Evolutionary conservation across 306 rosid species (phyloP), one percentile per base, ranked within the genome.

Genomic region (Elaeagnus macrophylla): DNA sequence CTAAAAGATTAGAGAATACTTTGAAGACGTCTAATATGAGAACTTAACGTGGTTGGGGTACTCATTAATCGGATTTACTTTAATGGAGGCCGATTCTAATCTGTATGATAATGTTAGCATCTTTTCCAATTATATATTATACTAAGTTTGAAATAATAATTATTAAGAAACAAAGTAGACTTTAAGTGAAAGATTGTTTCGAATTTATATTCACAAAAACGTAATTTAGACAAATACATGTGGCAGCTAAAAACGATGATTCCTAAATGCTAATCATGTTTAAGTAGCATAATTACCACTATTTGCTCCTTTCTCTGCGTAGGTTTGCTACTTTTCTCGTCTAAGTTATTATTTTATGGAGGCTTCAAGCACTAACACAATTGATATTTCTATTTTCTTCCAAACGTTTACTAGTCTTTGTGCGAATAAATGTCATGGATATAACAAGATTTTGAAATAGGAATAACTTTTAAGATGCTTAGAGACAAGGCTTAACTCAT

Each of bases 121-220:
- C 39, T 41, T 61, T 63, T 52, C 11, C 55, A 41, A 56, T 39
- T 19, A 5, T 51, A 35, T 35, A 56, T 39, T 19, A 5, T 51
- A 35, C 37, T 57, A 35, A 35, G 54, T n/a, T n/a, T 9, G 49
- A 42, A 66, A 60, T 44, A 12, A 61, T 53, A 61, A 55, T 41
- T 52, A 38, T 44, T 50, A 42, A 38, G 45, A 10, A 17, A 48
- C 57, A 70, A 68, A 72, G 83, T 60, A 57, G 48, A 64, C 77
- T 72, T 72, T 44, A 75, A 75, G 77, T 12, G 51, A 56, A 71
- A 57, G 62, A 72, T 36, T 57, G 53, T 10, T 41, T 41, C 67
- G 17, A 65, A 53, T 53, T 68, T 65, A 41, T 16, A 12, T 25
- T 25, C 3, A 20, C 32, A 20, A 20, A 20, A 20, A 20, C 46